Conservation (phyloP, 768 basidiomycete genomes). For the Sporobolomyces pararoseus region DNA sequence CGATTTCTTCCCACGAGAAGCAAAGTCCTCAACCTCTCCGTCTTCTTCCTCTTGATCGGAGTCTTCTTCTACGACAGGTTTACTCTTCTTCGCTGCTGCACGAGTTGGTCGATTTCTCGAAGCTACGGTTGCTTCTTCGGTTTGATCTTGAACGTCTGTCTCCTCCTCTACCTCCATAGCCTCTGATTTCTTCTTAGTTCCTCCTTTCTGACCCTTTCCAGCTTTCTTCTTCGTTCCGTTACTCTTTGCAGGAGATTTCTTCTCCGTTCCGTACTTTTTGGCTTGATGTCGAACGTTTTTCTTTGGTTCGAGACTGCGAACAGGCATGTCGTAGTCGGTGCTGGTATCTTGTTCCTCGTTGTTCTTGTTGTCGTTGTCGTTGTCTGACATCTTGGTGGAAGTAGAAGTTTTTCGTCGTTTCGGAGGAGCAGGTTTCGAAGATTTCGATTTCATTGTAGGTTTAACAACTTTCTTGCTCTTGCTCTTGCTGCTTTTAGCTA, state of each 20-base stretch:
- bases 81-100: not conserved
- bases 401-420: not conserved
- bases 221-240: constrained; percentile 6
- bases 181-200: not conserved
- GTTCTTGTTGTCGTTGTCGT: not conserved
- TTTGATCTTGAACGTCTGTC: not conserved
- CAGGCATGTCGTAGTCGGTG: not conserved
- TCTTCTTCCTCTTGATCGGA: not conserved
- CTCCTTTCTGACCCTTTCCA: not conserved
- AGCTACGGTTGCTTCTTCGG: not conserved
- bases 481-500: not conserved
- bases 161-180: not conserved
- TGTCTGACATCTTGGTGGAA: not conserved
- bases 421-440: not conserved
- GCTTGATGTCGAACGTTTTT: not conserved
- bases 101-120: not conserved
- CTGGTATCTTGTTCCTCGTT: not conserved
- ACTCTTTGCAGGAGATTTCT: not conserved
- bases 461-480: not conserved
- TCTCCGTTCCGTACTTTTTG: constrained; percentile 7
- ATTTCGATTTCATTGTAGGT: not conserved
- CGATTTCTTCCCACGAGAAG: no score
- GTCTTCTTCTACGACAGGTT: not conserved
- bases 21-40: not conserved
- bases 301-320: not conserved